A percentile compares a stretch with the other conserved stretches of the same genome.
These are phyloP conservation scores for Aegilops sharonensis DNA, from an alignment of 176 grass and related monocot species.

Conservation along the genomic window DNA sequence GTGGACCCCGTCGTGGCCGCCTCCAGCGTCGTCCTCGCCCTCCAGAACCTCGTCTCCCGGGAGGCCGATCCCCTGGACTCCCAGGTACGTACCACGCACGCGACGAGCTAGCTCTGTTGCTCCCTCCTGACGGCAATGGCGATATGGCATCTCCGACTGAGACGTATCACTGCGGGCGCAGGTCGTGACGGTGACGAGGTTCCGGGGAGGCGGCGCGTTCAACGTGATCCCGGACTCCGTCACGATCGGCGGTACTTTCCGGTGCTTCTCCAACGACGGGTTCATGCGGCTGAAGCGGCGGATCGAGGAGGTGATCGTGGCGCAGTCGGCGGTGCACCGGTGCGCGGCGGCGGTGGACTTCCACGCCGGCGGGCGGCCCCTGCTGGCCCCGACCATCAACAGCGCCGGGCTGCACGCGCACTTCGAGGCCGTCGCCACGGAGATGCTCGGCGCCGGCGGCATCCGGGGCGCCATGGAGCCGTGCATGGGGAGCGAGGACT, in stretches of 20 bases:
- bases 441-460: constrained; percentile 42
- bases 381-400: constrained; percentile 70
- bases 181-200: constrained; percentile 86
- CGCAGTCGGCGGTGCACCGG: constrained; percentile 82
- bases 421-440: constrained; percentile 60
- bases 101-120: no score
- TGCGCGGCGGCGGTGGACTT: constrained; percentile 71
- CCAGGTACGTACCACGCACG: constrained; percentile 32
- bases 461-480: constrained; percentile 41
- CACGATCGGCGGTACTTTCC: constrained; percentile 89
- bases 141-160: background rate
- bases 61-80: constrained; percentile 86
- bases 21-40: constrained; percentile 78
- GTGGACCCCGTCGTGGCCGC: constrained; percentile 87
- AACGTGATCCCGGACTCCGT: constrained; percentile 93
- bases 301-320: constrained; percentile 83
- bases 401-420: constrained; percentile 42
- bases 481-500: constrained; percentile 87
- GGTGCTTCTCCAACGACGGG: constrained; percentile 66
- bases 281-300: constrained; percentile 68
- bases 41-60: constrained; percentile 83
- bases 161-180: background rate
- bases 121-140: background rate
- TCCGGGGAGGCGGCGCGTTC: constrained; percentile 60
- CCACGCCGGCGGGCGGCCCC: constrained; percentile 26